Evolutionary conservation across 441 rosid genomes (phyloP).

Genomic region (Biscutella laevigata): DNA sequence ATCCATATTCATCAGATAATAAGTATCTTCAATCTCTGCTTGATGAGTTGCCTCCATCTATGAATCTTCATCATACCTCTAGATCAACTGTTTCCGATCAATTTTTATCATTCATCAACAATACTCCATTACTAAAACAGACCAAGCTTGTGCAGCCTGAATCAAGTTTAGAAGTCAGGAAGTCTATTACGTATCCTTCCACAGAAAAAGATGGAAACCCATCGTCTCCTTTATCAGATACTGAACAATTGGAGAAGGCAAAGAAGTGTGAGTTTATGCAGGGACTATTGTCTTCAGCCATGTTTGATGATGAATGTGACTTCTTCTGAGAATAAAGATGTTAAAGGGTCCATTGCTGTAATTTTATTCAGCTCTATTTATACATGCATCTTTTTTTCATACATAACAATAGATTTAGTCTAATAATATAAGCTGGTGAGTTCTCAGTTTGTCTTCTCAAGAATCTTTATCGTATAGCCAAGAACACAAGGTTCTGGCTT

Average conservation of each 20-base stretch:
- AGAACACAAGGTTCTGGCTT: too few relatives aligned
- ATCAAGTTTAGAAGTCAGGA: background rate
- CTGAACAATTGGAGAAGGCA: conserved; percentile 25
- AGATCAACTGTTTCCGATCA: conserved; percentile 7
- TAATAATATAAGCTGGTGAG: background rate
- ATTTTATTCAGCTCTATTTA: conserved; percentile 3
- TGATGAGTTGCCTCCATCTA: conserved; percentile 2
- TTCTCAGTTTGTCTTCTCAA: background rate
- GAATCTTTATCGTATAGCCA: background rate
- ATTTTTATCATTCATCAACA: conserved; percentile 20
- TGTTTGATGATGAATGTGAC: conserved; percentile 21
- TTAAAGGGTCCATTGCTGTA: conserved; percentile 7
- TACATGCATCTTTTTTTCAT: background rate
- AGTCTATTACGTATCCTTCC: background rate
- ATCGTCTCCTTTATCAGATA: conserved; percentile 7
- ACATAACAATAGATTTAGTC: background rate
- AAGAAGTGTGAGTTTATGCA: conserved; percentile 27
- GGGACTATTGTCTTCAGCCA: conserved; percentile 24
- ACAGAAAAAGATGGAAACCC: background rate
- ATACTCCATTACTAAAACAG: conserved; percentile 8
- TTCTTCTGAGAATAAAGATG: conserved; percentile 19
- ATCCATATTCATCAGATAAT: conserved; percentile 21
- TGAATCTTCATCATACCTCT: conserved; percentile 15
- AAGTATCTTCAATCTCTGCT: conserved; percentile 6
- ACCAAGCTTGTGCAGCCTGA: conserved; percentile 14